Base-by-base conservation (phyloP, 2,329 filamentous ascomycete genomes). In the Pestalotiopsis sp. region DNA sequence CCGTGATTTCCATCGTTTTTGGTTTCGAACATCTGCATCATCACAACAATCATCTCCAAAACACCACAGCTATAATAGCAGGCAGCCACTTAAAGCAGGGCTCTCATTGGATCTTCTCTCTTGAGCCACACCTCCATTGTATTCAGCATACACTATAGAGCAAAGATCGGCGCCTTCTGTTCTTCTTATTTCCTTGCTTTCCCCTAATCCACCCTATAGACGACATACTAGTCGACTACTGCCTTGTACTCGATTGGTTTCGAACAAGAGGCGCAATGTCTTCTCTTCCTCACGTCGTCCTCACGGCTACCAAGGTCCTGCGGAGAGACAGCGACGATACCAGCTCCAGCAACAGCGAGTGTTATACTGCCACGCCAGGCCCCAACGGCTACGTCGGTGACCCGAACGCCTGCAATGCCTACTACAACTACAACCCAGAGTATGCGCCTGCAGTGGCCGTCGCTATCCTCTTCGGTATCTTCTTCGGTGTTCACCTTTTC, bases 351-450 rank as follows among this genome's bases (percentile, higher is more conserved):
- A 69, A 69, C 52, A 59, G 25, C 31, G 64, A 68, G 60, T 71
- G 65, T 65, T 68, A 60, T 20, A 62, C 59, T 66, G 69, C 70
- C 12, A 68, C 56, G 12, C 69, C 72, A 39, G 69, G 68, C 52
- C 70, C 66, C 62, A 72, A 76, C 52, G 72, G 75, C 45, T 59
- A 75, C 66, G 75, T 78, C 3, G 74, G 75, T 7, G 3, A 66
- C 36, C 36, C 66, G 11, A 66, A 71, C 11, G 74, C 77, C 7
- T 78, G 74, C 71, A 77, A 77, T 71, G 70, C 73, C 2, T 71
- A 75, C 68, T 78, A 77, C 72, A 77, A 77, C 68, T 76, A 70
- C 70, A 66, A 75, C 61, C 73, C 74, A 2, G 67, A 72, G 27
- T 74, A 73, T 63, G 73, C 69, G 14, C 74, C 76, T 20, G 74